Conservation (phyloP, 2,329 filamentous ascomycete genomes). For the Fusarium illudens region DNA sequence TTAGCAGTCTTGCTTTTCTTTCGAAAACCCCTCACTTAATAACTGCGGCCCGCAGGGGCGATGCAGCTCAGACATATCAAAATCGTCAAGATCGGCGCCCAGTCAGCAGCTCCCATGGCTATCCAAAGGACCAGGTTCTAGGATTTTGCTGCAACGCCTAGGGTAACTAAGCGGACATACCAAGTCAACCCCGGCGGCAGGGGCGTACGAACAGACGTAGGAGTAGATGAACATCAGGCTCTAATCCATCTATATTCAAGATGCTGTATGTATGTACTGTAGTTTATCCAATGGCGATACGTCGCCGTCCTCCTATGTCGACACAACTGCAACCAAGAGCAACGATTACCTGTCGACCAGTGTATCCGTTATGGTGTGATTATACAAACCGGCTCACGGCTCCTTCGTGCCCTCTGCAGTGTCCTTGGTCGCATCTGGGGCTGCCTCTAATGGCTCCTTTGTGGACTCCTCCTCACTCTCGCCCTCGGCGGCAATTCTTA, state of each 20-base stretch:
- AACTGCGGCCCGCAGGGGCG: neutral
- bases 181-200: neutral
- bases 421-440: slow-evolving; percentile 19
- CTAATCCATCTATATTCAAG: neutral
- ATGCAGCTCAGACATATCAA: slow-evolving; percentile 10
- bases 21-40: neutral
- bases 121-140: neutral
- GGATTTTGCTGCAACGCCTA: neutral
- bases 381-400: slow-evolving; percentile 5
- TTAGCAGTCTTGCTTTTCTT: neutral
- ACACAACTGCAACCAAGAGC: neutral
- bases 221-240: slow-evolving; percentile 4
- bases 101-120: neutral
- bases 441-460: slow-evolving; percentile 22
- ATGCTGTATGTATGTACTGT: neutral
- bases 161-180: neutral
- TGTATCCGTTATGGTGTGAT: neutral
- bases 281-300: slow-evolving; percentile 13
- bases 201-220: slow-evolving; percentile 3
- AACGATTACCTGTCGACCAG: neutral
- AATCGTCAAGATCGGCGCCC: slow-evolving; percentile 13
- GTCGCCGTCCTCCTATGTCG: slow-evolving; percentile 4
- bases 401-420: slow-evolving; percentile 17
- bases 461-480: slow-evolving; percentile 69
- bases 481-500: slow-evolving; percentile 73